These are phyloP conservation scores for Ceratocystis harringtonii DNA, from an alignment of 2,329 filamentous ascomycete genomes.

Conservation along the genomic window DNA sequence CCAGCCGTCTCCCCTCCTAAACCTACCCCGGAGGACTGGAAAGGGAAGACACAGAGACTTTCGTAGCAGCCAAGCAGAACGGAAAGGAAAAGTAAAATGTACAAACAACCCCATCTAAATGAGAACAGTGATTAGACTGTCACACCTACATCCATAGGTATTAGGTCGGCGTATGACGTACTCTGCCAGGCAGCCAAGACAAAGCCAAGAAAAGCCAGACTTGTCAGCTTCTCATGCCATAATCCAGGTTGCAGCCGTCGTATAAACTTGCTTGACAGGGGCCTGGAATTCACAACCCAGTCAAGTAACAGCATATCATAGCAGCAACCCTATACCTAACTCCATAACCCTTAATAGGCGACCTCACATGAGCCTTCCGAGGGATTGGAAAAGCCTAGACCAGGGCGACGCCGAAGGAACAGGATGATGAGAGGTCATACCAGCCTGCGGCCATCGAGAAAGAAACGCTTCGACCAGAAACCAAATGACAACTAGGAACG, in stretches of 20 bases:
- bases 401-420: too few relatives aligned
- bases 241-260: not conserved
- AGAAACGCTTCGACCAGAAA: not conserved
- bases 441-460: not conserved
- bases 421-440: not conserved
- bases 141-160: not conserved
- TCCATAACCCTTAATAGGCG: accelerated
- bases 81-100: not conserved
- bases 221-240: not conserved
- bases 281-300: not conserved
- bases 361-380: too few relatives aligned
- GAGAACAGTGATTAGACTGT: not conserved
- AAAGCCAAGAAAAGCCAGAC: not conserved
- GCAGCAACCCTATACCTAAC: accelerated
- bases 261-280: not conserved
- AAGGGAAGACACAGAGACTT: too few relatives aligned
- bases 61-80: too few relatives aligned
- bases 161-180: not conserved
- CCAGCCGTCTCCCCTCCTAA: too few relatives aligned
- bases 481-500: not conserved
- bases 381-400: too few relatives aligned
- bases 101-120: not conserved
- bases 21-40: too few relatives aligned
- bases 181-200: conserved; percentile 2
- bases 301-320: too few relatives aligned